These are phyloP conservation scores for Trichoderma oligosporum DNA, from an alignment of 2,329 filamentous ascomycete genomes.

Conservation along the genomic window DNA sequence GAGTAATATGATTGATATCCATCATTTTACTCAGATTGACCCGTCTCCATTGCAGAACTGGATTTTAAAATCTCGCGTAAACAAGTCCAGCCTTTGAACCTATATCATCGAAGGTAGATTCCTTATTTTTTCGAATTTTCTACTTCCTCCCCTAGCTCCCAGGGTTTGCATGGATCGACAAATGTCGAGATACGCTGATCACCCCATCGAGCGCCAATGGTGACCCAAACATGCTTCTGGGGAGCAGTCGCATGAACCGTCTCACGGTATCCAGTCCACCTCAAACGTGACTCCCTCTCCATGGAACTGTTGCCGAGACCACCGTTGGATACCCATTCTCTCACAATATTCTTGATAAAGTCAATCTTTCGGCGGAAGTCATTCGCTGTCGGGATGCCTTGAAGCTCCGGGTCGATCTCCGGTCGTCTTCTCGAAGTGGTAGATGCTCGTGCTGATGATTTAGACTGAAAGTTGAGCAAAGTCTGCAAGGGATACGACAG, in stretches of 20 bases:
- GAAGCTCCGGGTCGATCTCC: conserved; percentile 57
- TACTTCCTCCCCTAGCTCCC: conserved; percentile 52
- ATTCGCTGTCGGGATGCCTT: conserved; percentile 66
- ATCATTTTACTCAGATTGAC: neutral
- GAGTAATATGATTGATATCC: neutral
- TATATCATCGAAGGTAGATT: conserved; percentile 5
- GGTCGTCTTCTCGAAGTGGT: conserved; percentile 52
- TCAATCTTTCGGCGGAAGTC: conserved; percentile 69
- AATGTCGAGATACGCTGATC: conserved; percentile 54
- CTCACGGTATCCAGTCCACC: conserved; percentile 59
- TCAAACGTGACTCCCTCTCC: conserved; percentile 49
- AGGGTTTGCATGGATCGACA: conserved; percentile 53
- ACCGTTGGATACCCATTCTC: conserved; percentile 66
- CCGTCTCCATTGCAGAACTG: neutral
- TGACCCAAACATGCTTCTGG: conserved; percentile 65
- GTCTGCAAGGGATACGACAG: conserved; percentile 70
- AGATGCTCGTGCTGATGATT: conserved; percentile 39
- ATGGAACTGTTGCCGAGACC: conserved; percentile 66
- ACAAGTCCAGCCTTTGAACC: neutral
- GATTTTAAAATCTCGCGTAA: neutral
- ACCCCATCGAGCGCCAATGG: conserved; percentile 60
- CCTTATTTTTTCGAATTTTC: conserved; percentile 37
- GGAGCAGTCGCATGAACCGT: conserved; percentile 47
- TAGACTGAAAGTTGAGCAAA: conserved; percentile 63
- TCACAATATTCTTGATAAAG: conserved; percentile 65